Evolutionary conservation across 2,329 filamentous ascomycete species (phyloP).

Genomic region (Monilinia polystroma): DNA sequence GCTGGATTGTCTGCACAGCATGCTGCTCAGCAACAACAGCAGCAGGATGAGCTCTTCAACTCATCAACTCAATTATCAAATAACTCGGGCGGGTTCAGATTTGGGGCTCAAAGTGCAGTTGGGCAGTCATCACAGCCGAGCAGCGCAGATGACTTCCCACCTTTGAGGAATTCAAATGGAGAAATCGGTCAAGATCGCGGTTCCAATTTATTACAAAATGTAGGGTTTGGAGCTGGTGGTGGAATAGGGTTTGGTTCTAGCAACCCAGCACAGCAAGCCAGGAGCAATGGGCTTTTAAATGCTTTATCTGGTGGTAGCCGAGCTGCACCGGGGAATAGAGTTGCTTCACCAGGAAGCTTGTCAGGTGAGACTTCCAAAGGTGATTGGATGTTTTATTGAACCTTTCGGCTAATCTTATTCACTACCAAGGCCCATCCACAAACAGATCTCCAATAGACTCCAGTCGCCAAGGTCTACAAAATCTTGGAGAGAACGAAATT

Average conservation of each 20-base stretch:
- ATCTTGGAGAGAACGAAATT: conserved; percentile 31
- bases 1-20: conserved; percentile 37
- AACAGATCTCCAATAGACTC: conserved; percentile 36
- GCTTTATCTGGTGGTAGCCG: conserved; percentile 61
- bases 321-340: conserved; percentile 44
- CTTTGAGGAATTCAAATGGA: conserved; percentile 57
- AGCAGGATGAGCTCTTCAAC: conserved; percentile 41
- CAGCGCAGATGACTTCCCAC: conserved; percentile 61
- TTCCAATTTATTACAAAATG: conserved; percentile 53
- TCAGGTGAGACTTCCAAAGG: conserved; percentile 31
- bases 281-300: conserved; percentile 62
- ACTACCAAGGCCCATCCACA: conserved; percentile 30
- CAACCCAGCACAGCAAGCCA: conserved; percentile 44
- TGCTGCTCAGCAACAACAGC: conserved; percentile 38
- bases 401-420: conserved; percentile 19
- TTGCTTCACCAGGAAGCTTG: conserved; percentile 36
- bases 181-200: conserved; percentile 58
- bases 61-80: conserved; percentile 39
- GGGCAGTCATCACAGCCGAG: conserved; percentile 42
- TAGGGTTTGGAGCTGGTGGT: conserved; percentile 54
- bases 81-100: conserved; percentile 39
- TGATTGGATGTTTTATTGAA: conserved; percentile 7
- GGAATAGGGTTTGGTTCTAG: conserved; percentile 41
- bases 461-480: conserved; percentile 31
- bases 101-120: conserved; percentile 40